These are phyloP conservation scores for Gonium pectorale DNA, from an alignment of 139 green algal species.

Conservation along the genomic window DNA sequence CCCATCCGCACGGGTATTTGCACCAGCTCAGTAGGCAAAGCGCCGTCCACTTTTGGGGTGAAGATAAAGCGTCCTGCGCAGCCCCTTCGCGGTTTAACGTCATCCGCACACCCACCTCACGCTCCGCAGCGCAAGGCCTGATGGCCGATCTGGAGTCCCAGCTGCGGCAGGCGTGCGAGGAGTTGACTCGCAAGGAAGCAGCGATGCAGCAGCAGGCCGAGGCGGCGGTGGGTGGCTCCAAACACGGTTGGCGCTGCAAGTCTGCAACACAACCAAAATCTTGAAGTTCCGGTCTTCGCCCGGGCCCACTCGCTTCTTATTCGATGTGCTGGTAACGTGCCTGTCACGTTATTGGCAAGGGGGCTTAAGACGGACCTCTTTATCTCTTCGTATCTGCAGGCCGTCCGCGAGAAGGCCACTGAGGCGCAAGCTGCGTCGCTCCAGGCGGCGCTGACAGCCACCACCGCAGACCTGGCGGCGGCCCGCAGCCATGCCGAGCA, in stretches of 20 bases:
- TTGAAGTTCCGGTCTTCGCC: too few species aligned
- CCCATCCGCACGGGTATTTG: too few species aligned
- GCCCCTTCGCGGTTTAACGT: too few species aligned
- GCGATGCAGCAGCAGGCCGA: neutral
- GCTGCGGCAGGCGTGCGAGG: conserved; percentile 7
- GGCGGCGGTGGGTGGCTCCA: neutral
- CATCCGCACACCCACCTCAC: too few species aligned
- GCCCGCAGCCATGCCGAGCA: neutral
- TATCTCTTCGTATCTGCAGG: neutral
- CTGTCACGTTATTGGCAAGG: too few species aligned
- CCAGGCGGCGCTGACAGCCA: neutral
- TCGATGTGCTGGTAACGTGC: too few species aligned
- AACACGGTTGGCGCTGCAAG: too few species aligned
- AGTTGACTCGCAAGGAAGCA: neutral
- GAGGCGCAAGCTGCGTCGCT: neutral
- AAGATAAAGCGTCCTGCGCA: too few species aligned
- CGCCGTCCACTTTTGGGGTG: too few species aligned
- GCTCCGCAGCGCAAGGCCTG: neutral
- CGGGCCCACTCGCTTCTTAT: too few species aligned
- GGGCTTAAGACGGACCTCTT: neutral
- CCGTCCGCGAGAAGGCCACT: neutral
- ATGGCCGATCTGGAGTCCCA: conserved; percentile 4
- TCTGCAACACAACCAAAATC: too few species aligned
- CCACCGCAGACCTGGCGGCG: neutral
- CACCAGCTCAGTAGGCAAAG: too few species aligned